These are phyloP conservation scores for Picochlorum sp. DNA, from an alignment of 139 green algal genomes.

Conservation along the genomic window DNA sequence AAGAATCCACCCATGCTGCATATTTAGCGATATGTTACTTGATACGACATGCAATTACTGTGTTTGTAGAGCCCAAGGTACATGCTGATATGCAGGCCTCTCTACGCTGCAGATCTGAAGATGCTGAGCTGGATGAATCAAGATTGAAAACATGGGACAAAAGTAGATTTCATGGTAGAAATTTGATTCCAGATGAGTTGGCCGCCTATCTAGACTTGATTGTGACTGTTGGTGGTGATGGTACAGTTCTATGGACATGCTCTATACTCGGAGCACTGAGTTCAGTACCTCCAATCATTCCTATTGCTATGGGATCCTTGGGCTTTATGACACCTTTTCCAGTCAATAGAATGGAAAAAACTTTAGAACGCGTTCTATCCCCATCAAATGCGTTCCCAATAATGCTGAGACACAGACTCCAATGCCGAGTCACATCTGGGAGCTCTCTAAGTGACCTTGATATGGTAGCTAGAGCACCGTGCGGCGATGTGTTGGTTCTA, in stretches of 20 bases:
- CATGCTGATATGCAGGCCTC: conserved; percentile 9
- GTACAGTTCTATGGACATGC: conserved; percentile 82
- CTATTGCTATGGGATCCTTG: conserved; percentile 80
- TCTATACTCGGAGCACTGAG: conserved; percentile 60
- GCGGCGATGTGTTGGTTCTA: conserved; percentile 38
- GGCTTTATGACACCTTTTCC: conserved; percentile 83
- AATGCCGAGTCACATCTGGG: conserved; percentile 32
- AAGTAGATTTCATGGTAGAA: background rate
- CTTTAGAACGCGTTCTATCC: conserved; percentile 28
- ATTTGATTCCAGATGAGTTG: conserved; percentile 30
- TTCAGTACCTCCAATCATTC: conserved; percentile 67
- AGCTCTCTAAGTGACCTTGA: background rate
- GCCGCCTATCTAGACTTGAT: conserved; percentile 60
- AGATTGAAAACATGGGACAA: background rate
- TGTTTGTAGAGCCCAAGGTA: conserved; percentile 37
- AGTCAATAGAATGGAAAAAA: conserved; percentile 24
- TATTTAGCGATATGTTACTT: conserved; percentile 30
- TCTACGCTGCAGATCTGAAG: background rate
- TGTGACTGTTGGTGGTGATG: conserved; percentile 78
- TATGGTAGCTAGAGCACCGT: background rate
- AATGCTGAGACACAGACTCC: conserved; percentile 73
- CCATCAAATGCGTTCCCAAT: conserved; percentile 52
- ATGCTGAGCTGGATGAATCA: background rate
- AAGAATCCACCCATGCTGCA: conserved; percentile 11
- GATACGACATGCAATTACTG: conserved; percentile 16